Conservation (phyloP, 768 basidiomycete species). For the Sutorius australiensis region DNA sequence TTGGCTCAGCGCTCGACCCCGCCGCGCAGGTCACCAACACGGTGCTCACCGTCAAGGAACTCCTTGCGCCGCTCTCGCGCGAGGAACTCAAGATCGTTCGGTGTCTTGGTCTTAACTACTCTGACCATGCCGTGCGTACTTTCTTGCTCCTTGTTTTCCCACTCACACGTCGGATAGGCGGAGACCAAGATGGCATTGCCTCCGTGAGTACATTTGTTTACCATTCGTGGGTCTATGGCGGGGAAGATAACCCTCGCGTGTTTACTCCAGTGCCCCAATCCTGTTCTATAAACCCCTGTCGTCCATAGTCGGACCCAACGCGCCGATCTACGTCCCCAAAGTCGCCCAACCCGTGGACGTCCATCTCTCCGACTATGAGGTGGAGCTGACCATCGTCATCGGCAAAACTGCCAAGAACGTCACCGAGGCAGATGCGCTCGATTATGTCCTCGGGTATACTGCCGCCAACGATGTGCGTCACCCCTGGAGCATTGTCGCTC, state of each 20-base stretch:
- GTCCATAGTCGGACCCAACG: constrained; percentile 67
- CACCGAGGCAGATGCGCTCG: constrained; percentile 72
- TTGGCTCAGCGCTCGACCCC: constrained; percentile 66
- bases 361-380: constrained; percentile 79
- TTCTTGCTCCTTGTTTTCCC: not conserved
- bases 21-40: constrained; percentile 58
- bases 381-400: constrained; percentile 77
- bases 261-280: constrained; percentile 51
- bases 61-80: constrained; percentile 65
- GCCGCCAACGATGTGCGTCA: constrained; percentile 67
- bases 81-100: constrained; percentile 68
- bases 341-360: constrained; percentile 66
- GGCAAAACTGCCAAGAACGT: constrained; percentile 81
- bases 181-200: constrained; percentile 66
- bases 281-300: constrained; percentile 78
- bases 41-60: constrained; percentile 64
- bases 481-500: not conserved
- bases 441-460: constrained; percentile 84
- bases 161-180: constrained; percentile 36
- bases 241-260: not conserved
- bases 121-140: constrained; percentile 68
- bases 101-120: constrained; percentile 78
- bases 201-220: constrained; percentile 40
- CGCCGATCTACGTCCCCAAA: constrained; percentile 60
- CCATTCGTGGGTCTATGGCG: no score